Base-by-base conservation (phyloP, 2,329 filamentous ascomycete species). In the Amesomyces nigricolor region DNA sequence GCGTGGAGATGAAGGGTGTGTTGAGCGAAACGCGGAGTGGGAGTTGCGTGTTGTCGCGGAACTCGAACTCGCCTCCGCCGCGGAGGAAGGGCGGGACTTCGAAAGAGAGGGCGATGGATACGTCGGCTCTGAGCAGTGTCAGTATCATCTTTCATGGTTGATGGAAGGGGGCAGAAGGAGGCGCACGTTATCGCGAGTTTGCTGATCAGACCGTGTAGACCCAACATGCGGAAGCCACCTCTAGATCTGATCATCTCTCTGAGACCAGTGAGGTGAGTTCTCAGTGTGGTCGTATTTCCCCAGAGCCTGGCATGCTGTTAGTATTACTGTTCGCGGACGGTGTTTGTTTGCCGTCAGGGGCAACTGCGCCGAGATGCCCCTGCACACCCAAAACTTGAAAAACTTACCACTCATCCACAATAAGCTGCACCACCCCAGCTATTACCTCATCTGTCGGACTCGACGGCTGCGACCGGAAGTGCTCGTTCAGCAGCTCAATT, bases 351-450 rank as follows among this genome's bases (percentile, higher is more conserved):
- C n/a, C n/a, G n/a, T n/a, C n/a, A n/a, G n/a, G n/a, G n/a, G n/a
- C n/a, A n/a, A n/a, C n/a, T n/a, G n/a, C n/a, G n/a, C n/a, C n/a
- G n/a, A n/a, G n/a, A 26, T 26, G 22, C 22, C 22, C 22, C 22
- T 26, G 22, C 2, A 26, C 22, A 26, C 3, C 22, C 22, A 2
- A 2, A 30, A 7, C 11, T 8, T 2, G 37, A 5, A 2, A 2
- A 5, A 54, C 59, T 61, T 78, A 79, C 78, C 78, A 81, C 56
- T 79, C 78, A 45, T 78, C 73, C 22, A 77, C 65, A 19, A 77
- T 71, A 57, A 80, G 70, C 62, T 79, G 78, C 1, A 75, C 65
- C 5, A 79, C 75, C 3, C 71, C 75, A 5, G 77, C 71, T 39
- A 80, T 72, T 4, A 73, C 71, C 32, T 73, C 71, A 58, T 79